phyloP scores from a whole-genome alignment of 1,139 yeast species.

The Candida frijolesensis region DNA sequence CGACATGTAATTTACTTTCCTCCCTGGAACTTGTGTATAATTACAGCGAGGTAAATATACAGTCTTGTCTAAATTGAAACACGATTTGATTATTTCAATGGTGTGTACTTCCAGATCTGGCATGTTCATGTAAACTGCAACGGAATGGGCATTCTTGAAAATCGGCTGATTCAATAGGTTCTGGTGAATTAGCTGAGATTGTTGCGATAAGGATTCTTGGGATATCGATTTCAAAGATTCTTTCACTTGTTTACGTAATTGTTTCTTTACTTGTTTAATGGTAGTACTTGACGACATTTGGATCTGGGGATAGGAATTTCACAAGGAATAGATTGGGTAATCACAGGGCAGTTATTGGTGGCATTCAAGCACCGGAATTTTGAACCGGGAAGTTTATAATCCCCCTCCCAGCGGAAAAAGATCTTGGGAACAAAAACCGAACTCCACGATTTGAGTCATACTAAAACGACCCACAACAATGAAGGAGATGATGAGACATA shows the following conservation, averaged over 20 bases:
- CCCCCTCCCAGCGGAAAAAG: no score
- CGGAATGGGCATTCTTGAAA: constrained; percentile 44
- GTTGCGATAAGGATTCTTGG: constrained; percentile 18
- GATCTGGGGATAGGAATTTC: background rate
- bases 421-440: no score
- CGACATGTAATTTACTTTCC: constrained; percentile 52
- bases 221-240: constrained; percentile 17
- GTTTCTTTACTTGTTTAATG: constrained; percentile 18
- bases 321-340: no score
- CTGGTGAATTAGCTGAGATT: constrained; percentile 27
- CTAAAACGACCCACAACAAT: background rate
- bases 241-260: constrained; percentile 24
- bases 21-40: constrained; percentile 16
- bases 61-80: constrained; percentile 45
- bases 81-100: constrained; percentile 44
- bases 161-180: constrained; percentile 34
- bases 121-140: constrained; percentile 73
- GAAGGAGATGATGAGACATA: constrained; percentile 9
- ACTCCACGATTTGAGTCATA: background rate
- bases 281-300: constrained; percentile 4
- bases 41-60: constrained; percentile 59
- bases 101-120: constrained; percentile 65
- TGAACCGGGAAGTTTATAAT: no score
- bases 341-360: no score
- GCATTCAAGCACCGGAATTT: no score